Evolutionary conservation across 2,329 filamentous ascomycete genomes (phyloP).

Genomic region (Penicillium sp.): DNA sequence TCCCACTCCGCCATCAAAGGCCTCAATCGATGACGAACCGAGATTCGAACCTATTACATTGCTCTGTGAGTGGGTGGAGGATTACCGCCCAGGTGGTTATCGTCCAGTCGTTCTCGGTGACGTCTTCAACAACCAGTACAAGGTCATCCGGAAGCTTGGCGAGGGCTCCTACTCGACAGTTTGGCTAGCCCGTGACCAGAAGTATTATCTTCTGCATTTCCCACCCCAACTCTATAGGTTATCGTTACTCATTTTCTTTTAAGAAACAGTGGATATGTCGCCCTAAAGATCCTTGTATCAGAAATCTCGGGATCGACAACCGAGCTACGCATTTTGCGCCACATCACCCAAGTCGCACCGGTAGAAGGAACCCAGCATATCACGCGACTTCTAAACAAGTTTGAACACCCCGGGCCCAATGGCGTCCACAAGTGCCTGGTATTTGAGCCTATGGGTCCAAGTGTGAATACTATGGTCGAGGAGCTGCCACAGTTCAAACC

Average conservation of each 20-base stretch:
- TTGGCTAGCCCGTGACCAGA: constrained; percentile 43
- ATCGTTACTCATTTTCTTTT: constrained; percentile 12
- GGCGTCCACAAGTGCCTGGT: constrained; percentile 35
- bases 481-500: constrained; percentile 26
- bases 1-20: constrained; percentile 14
- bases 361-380: constrained; percentile 15
- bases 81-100: constrained; percentile 44
- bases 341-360: constrained; percentile 18
- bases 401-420: constrained; percentile 33
- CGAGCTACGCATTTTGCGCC: constrained; percentile 20
- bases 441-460: constrained; percentile 33
- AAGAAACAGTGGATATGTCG: constrained; percentile 28
- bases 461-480: constrained; percentile 25
- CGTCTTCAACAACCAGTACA: constrained; percentile 43
- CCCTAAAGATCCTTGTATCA: constrained; percentile 35
- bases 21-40: constrained; percentile 9
- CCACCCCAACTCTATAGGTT: constrained; percentile 8
- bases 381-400: constrained; percentile 26
- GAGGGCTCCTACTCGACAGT: constrained; percentile 48
- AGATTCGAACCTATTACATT: constrained; percentile 21
- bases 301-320: constrained; percentile 17
- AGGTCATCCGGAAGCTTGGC: constrained; percentile 48
- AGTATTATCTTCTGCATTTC: constrained; percentile 19
- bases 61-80: constrained; percentile 26
- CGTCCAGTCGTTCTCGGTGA: constrained; percentile 47